A percentile compares a stretch with the other conserved stretches of the same genome.
These are phyloP conservation scores for Phytophthora idaei DNA, from an alignment of 352 stramenopile species.

Conservation along the genomic window DNA sequence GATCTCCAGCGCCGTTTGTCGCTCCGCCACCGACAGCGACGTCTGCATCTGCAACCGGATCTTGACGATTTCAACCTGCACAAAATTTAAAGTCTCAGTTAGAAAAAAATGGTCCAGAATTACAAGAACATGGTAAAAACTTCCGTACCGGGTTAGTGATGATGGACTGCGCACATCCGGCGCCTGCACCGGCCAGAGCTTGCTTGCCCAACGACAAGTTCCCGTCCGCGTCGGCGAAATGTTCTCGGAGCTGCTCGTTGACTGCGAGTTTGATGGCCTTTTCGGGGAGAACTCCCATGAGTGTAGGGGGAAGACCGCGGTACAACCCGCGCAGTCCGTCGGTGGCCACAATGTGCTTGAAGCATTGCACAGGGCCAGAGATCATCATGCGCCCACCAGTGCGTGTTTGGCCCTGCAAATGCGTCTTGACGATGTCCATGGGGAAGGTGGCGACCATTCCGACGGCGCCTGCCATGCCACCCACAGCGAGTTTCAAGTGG, in stretches of 20 bases:
- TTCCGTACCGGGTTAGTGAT: slow-evolving; percentile 80
- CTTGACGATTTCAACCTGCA: slow-evolving; percentile 91
- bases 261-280: slow-evolving; percentile 93
- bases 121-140: too few relatives aligned
- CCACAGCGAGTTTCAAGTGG: slow-evolving; percentile 84
- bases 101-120: slow-evolving; percentile 9
- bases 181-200: slow-evolving; percentile 72
- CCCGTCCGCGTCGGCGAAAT: slow-evolving; percentile 65
- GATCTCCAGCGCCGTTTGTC: slow-evolving; percentile 61
- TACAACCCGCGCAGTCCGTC: slow-evolving; percentile 76
- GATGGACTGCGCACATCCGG: slow-evolving; percentile 80
- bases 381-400: slow-evolving; percentile 48
- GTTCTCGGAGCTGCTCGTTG: slow-evolving; percentile 90
- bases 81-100: slow-evolving; percentile 14
- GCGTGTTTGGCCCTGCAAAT: slow-evolving; percentile 83
- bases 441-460: slow-evolving; percentile 89
- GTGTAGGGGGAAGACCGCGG: slow-evolving; percentile 75
- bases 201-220: slow-evolving; percentile 65
- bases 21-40: slow-evolving; percentile 63
- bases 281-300: slow-evolving; percentile 86
- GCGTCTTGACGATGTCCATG: slow-evolving; percentile 94
- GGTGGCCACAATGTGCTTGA: slow-evolving; percentile 72
- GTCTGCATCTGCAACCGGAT: slow-evolving; percentile 91
- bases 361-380: slow-evolving; percentile 67
- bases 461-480: slow-evolving; percentile 84